These are phyloP conservation scores for Kwoniella shivajii DNA, from an alignment of 1,284 basidiomycete genomes.

Conservation along the genomic window DNA sequence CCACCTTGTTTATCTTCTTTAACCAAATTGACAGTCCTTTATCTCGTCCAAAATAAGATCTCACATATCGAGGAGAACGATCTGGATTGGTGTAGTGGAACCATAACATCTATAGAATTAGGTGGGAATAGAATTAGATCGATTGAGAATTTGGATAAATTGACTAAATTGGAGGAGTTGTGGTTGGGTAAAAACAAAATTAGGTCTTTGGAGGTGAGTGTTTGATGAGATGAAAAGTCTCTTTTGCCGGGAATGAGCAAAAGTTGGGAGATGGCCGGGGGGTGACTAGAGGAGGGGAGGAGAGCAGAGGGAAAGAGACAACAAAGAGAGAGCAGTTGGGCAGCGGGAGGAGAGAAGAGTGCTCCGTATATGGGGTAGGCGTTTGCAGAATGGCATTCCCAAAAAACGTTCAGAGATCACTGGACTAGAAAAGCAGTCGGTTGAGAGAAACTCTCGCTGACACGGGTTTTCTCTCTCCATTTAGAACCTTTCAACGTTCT, in stretches of 20 bases:
- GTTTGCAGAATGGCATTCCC: no score
- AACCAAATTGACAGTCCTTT: slow-evolving; percentile 68
- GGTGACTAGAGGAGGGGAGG: neutral
- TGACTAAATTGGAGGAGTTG: slow-evolving; percentile 83
- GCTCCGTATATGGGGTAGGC: no score
- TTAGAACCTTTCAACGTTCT: slow-evolving; percentile 66
- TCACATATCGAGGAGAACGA: slow-evolving; percentile 68
- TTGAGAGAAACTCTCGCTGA: no score
- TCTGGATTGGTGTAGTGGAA: slow-evolving; percentile 61
- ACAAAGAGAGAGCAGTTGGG: no score
- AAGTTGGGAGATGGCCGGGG: neutral
- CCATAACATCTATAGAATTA: slow-evolving; percentile 81
- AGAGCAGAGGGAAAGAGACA: neutral
- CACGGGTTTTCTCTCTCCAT: no score
- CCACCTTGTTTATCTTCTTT: slow-evolving; percentile 64
- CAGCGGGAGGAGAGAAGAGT: no score
- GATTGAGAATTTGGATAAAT: slow-evolving; percentile 83
- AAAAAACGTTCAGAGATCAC: no score
- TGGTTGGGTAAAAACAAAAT: slow-evolving; percentile 99
- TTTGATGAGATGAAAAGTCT: no score
- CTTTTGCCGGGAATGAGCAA: no score
- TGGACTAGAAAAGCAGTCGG: no score
- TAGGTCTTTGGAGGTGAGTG: slow-evolving; percentile 71
- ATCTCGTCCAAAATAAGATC: slow-evolving; percentile 97
- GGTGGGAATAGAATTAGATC: slow-evolving; percentile 88